A percentile compares a stretch with the other conserved stretches of the same genome.
Evolutionary conservation across 2,329 filamentous ascomycete genomes (phyloP).

Genomic region (Colletotrichum falcatum): DNA sequence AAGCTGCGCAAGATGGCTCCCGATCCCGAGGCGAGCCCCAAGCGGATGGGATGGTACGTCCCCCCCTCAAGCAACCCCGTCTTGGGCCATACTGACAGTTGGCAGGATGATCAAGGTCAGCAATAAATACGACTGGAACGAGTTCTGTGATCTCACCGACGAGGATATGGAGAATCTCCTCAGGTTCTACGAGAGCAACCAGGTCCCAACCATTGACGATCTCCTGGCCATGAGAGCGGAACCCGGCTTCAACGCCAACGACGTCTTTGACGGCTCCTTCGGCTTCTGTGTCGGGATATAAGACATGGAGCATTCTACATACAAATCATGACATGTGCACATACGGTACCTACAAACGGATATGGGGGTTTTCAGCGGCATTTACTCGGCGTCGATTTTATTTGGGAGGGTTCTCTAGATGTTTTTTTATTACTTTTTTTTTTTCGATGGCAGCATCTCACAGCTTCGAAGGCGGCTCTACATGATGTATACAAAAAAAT

Average conservation of each 20-base stretch:
- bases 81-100: not conserved
- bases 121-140: conserved; percentile 85
- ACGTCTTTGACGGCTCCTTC: conserved; percentile 70
- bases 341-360: conserved; percentile 22
- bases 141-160: conserved; percentile 85
- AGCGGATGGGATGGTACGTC: conserved; percentile 87
- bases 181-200: conserved; percentile 72
- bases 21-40: conserved; percentile 77
- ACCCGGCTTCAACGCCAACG: conserved; percentile 56
- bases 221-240: conserved; percentile 66
- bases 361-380: conserved; percentile 34
- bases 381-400: conserved; percentile 27
- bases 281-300: conserved; percentile 65
- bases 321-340: conserved; percentile 4
- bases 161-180: conserved; percentile 88
- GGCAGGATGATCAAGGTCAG: conserved; percentile 93
- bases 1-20: conserved; percentile 85
- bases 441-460: conserved; percentile 21
- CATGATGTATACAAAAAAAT: not conserved
- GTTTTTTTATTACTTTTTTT: no score
- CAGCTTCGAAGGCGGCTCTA: conserved; percentile 2
- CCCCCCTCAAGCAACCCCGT: not conserved
- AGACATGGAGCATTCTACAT: not conserved
- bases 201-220: conserved; percentile 67
- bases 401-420: conserved; percentile 22